These are phyloP conservation scores for Zalerion maritima DNA, from an alignment of 495 filamentous ascomycete genomes.

Conservation along the genomic window DNA sequence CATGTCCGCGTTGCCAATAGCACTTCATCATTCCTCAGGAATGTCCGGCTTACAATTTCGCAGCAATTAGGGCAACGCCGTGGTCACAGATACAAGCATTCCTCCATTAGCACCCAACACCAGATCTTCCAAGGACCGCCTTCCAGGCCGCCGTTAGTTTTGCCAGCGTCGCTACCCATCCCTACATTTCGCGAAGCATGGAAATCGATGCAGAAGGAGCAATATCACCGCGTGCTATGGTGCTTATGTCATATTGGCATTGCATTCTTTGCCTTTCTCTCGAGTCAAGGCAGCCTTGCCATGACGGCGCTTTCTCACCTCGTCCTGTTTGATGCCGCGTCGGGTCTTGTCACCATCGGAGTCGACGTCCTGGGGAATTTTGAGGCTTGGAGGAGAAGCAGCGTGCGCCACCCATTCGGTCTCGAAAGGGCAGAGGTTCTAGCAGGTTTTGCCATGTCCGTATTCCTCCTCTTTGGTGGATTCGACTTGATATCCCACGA, in stretches of 20 bases:
- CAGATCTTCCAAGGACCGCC: constrained; percentile 96
- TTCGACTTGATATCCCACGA: constrained; percentile 90
- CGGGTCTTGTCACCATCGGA: constrained; percentile 79
- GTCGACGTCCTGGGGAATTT: constrained; percentile 93
- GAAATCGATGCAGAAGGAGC: constrained; percentile 71
- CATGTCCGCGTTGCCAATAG: neutral
- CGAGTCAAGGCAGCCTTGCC: constrained; percentile 72
- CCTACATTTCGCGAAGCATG: constrained; percentile 78
- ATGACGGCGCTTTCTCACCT: constrained; percentile 87
- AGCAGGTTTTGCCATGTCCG: constrained; percentile 91
- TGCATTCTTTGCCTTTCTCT: constrained; percentile 71
- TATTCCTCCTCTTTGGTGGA: constrained; percentile 90
- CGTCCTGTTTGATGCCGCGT: constrained; percentile 86
- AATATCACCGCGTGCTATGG: constrained; percentile 72
- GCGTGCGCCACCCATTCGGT: constrained; percentile 84
- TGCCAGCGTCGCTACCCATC: constrained; percentile 89
- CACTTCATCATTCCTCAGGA: neutral
- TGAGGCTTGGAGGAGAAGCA: constrained; percentile 90
- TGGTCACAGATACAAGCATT: constrained; percentile 96
- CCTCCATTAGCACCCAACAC: constrained; percentile 70
- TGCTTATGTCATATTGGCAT: constrained; percentile 75
- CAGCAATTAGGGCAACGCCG: constrained; percentile 79
- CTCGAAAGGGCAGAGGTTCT: constrained; percentile 85
- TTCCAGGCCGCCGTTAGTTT: constrained; percentile 66
- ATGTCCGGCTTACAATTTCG: neutral